phyloP scores from a whole-genome alignment of 2,329 filamentous ascomycete genomes.

The Nothophoma quercina region DNA sequence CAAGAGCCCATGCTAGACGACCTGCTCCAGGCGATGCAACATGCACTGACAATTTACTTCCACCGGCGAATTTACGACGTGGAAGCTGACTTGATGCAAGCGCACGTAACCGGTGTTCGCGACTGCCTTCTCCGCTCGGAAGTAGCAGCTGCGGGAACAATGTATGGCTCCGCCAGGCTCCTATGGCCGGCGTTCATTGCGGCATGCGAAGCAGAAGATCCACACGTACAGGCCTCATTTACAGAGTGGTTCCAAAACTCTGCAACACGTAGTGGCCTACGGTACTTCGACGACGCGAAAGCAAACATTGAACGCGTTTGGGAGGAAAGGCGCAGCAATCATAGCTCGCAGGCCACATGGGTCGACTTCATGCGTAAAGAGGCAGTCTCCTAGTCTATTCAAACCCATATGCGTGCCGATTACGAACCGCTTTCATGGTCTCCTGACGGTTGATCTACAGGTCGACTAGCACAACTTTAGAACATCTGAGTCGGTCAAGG shows the following conservation, averaged over 20 bases:
- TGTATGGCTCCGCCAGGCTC: conserved; percentile 49
- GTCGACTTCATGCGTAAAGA: conserved; percentile 10
- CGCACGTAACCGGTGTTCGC: conserved; percentile 46
- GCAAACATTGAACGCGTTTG: conserved; percentile 39
- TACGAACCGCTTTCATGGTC: too few species aligned
- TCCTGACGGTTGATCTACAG: too few species aligned
- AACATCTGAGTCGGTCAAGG: too few species aligned
- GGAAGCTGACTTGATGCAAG: conserved; percentile 52
- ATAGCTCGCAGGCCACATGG: conserved; percentile 7
- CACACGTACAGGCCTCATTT: conserved; percentile 48
- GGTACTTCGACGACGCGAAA: conserved; percentile 41
- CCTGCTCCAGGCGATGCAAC: conserved; percentile 52
- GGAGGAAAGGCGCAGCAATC: conserved; percentile 28
- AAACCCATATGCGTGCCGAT: too few species aligned
- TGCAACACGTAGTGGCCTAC: conserved; percentile 40
- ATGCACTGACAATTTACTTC: conserved; percentile 57
- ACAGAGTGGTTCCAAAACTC: conserved; percentile 44
- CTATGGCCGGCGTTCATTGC: conserved; percentile 57
- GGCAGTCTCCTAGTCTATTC: too few species aligned
- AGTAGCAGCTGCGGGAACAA: conserved; percentile 39
- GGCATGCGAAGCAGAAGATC: conserved; percentile 52
- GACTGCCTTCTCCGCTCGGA: conserved; percentile 51
- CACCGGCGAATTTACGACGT: conserved; percentile 55
- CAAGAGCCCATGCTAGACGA: conserved; percentile 29
- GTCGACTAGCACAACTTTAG: too few species aligned